Evolutionary conservation across 345 rosid species (phyloP).

Genomic region (Abelmoschus esculentus): DNA sequence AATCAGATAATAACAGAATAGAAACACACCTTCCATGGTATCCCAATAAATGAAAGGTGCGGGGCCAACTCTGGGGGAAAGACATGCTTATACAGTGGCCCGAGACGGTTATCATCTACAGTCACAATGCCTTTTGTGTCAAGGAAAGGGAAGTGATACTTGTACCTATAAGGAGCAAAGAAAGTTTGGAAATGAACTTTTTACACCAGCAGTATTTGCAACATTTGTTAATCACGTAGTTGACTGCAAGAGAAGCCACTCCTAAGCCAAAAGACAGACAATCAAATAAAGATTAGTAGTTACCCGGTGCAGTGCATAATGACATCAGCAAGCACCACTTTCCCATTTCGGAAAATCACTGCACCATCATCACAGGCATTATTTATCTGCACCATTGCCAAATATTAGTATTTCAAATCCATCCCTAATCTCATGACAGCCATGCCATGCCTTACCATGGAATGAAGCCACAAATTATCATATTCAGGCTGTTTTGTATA

Average conservation of each 20-base stretch:
- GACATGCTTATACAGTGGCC: constrained; percentile 69
- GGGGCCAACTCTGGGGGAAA: constrained; percentile 72
- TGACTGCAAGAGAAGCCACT: not conserved
- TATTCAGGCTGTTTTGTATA: constrained; percentile 33
- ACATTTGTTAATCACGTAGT: not conserved
- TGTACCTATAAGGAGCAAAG: constrained; percentile 43
- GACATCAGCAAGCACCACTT: constrained; percentile 35
- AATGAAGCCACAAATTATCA: constrained; percentile 62
- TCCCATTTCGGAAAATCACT: constrained; percentile 52
- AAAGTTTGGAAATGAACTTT: not conserved
- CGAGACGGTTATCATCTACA: constrained; percentile 70
- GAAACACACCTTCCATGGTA: constrained; percentile 61
- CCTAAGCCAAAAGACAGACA: not conserved
- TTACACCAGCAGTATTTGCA: not conserved
- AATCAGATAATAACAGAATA: constrained; percentile 1
- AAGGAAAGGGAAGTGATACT: constrained; percentile 73
- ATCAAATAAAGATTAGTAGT: not conserved
- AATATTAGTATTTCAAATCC: constrained; percentile 15
- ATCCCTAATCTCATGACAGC: not conserved
- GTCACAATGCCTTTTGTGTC: constrained; percentile 58
- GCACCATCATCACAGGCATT: constrained; percentile 50
- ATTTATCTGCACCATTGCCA: constrained; percentile 45
- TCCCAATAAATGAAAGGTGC: constrained; percentile 70
- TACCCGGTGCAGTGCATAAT: constrained; percentile 89
- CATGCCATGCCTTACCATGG: constrained; percentile 46